Evolutionary conservation across 805 yeast species (phyloP).

Genomic region (Schwanniomyces yamadae): DNA sequence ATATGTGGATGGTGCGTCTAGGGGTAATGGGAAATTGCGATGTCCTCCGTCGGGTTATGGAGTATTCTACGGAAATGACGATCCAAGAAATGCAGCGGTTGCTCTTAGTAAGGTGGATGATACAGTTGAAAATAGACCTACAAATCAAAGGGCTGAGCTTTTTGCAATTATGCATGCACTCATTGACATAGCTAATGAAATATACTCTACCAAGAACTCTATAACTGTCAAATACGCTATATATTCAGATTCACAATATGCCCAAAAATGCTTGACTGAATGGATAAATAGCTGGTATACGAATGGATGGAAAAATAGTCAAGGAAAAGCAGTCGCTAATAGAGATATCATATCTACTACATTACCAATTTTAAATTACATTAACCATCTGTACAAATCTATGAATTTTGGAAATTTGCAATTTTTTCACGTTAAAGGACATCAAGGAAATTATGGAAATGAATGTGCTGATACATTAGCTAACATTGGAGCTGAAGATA

Average conservation of each 20-base stretch:
- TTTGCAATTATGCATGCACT: conserved; percentile 63
- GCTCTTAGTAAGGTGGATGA: conserved; percentile 39
- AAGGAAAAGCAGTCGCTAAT: conserved; percentile 50
- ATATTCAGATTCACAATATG: conserved; percentile 70
- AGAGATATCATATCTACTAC: conserved; percentile 43
- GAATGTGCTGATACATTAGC: conserved; percentile 78
- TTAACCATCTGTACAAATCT: conserved; percentile 4
- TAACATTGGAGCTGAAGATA: conserved; percentile 52
- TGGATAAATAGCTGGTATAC: conserved; percentile 60
- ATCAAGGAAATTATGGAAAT: conserved; percentile 67
- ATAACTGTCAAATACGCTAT: conserved; percentile 41
- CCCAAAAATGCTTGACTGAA: conserved; percentile 51
- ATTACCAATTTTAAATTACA: conserved; percentile 8
- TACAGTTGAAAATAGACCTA: conserved; percentile 37
- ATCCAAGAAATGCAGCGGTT: conserved; percentile 53
- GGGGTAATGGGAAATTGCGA: conserved; percentile 51
- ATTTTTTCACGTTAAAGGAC: conserved; percentile 70
- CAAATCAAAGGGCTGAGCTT: conserved; percentile 83
- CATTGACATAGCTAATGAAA: conserved; percentile 32
- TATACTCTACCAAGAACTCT: conserved; percentile 19
- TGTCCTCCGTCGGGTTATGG: conserved; percentile 65
- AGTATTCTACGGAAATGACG: conserved; percentile 60
- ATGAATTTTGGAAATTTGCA: conserved; percentile 2
- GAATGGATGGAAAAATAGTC: conserved; percentile 52
- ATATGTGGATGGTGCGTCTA: conserved; percentile 79